Evolutionary conservation across 139 green algal species (phyloP).

Genomic region (Yamagishiella unicocca): DNA sequence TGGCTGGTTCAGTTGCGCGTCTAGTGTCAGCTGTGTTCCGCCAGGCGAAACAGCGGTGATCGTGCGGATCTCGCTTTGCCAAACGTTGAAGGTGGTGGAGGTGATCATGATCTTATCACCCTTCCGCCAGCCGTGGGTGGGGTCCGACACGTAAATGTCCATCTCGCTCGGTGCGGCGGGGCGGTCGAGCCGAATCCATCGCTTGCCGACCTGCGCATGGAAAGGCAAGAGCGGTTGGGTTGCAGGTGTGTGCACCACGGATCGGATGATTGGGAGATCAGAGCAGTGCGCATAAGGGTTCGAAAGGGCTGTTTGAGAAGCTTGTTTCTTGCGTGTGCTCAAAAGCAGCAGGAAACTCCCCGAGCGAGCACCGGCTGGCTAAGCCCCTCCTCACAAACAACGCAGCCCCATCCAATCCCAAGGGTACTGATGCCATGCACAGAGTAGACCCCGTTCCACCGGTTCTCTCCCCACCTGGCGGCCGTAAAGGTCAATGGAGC

Average conservation of each 20-base stretch:
- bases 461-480: slow-evolving; percentile 43
- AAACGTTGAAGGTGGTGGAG: slow-evolving; percentile 58
- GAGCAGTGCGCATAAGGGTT: no score
- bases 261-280: no score
- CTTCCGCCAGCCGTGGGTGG: slow-evolving; percentile 49
- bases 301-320: no score
- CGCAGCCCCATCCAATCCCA: no score
- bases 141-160: slow-evolving; percentile 40
- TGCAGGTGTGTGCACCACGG: background rate
- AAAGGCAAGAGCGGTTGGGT: background rate
- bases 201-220: slow-evolving; percentile 15
- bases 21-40: slow-evolving; percentile 50
- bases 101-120: slow-evolving; percentile 59
- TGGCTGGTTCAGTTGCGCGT: slow-evolving; percentile 29
- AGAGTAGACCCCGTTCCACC: no score
- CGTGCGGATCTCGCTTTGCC: slow-evolving; percentile 52
- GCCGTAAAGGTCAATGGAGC: slow-evolving; percentile 61
- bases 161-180: slow-evolving; percentile 46
- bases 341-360: no score
- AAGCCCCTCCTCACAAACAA: no score
- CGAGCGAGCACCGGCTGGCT: no score
- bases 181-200: slow-evolving; percentile 59
- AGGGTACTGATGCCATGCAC: no score
- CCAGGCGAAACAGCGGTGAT: slow-evolving; percentile 48
- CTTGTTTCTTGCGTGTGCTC: no score